Evolutionary conservation across 331 rosid genomes (phyloP).

Genomic region (Acacia concinna): DNA sequence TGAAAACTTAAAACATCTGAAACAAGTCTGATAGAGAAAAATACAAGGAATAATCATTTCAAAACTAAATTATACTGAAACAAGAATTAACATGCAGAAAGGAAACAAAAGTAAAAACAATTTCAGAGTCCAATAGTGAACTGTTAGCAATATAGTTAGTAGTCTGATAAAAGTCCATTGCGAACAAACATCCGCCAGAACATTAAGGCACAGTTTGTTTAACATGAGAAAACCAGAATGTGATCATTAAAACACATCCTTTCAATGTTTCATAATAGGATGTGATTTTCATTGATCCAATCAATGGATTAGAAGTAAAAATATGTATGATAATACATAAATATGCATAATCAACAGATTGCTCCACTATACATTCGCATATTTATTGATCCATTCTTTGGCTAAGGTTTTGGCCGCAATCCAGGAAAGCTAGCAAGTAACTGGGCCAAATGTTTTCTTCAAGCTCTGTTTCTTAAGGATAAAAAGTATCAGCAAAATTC

Average conservation of each 20-base stretch:
- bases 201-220: background rate
- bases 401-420: conserved; percentile 20
- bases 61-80: background rate
- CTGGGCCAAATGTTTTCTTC: conserved; percentile 2
- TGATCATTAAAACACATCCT: background rate
- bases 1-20: conserved; percentile 18
- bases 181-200: conserved; percentile 9
- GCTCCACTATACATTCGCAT: conserved; percentile 22
- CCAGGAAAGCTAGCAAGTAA: conserved; percentile 17
- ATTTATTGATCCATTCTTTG: conserved; percentile 1
- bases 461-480: conserved; percentile 16
- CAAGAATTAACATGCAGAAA: conserved; percentile 30
- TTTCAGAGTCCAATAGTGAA: conserved; percentile 8
- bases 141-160: background rate
- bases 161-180: background rate
- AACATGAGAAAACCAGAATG: conserved; percentile 1
- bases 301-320: background rate
- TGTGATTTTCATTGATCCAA: background rate
- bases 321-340: background rate
- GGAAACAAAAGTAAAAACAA: conserved; percentile 16
- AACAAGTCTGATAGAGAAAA: background rate
- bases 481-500: background rate
- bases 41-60: conserved; percentile 1
- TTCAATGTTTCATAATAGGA: background rate
- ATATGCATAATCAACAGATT: conserved; percentile 16